Evolutionary conservation across 176 grass and related monocot species (phyloP), one percentile per base, ranked within the genome.

Genomic region (Eleusine coracana): DNA sequence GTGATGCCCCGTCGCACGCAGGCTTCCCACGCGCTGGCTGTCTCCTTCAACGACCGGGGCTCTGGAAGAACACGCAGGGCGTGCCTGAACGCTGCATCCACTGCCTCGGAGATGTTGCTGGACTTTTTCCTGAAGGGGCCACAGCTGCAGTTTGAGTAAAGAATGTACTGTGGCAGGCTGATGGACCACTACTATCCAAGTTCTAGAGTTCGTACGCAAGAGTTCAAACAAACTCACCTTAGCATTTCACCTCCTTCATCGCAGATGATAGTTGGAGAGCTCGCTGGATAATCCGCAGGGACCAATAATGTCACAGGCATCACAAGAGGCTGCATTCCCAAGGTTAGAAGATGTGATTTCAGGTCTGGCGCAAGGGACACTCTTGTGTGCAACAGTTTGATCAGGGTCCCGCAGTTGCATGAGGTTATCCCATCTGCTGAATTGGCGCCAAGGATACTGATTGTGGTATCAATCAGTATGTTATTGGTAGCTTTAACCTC

Each of bases 401-500:
- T 66, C 18, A 39, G 6, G 70, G 48, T 80, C 54, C 14, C 39
- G 5, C 70, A 17, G 3, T 11, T 37, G 80, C 39, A 41, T 7
- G 56, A 67, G 17, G 17, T 37, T 10, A 7, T 37, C 17, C 16
- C 17, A 38, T 79, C 74, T 36, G 21, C 29, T 62, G 10, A 40
- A 2, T 70, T 6, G 42, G 76, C 52, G 0, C 16, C 48, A 34
- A 18, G 11, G 10, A 90, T 73, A 73, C 66, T 68, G 74, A 86
- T 38, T 58, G 49, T 10, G 3, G 73, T 86, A 34, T 90, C 83
- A 21, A 86, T 68, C 21, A 86, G 31, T 44, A 11, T 63, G 38
- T 18, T 31, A 16, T 86, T 86, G 66, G 41, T 44, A 46, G 23
- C 74, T 36, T 20, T 20, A 10, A 90, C 82, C 58, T 86, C 88